Conservation (phyloP, 2,329 filamentous ascomycete species). For the Westerdykella sp. region DNA sequence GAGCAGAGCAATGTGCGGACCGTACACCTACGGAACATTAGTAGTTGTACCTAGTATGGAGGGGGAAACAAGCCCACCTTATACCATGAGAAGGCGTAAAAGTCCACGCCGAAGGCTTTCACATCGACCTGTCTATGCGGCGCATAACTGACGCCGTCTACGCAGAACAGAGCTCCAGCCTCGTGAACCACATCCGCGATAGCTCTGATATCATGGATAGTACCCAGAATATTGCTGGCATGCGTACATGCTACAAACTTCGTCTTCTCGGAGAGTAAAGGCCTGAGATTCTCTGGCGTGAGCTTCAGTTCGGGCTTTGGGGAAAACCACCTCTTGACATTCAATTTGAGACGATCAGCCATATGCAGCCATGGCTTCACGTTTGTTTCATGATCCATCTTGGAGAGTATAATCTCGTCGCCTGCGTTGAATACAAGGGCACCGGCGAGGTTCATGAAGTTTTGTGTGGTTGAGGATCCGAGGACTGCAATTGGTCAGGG, state of each 20-base stretch:
- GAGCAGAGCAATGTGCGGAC: slow-evolving; percentile 65
- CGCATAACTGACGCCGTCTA: slow-evolving; percentile 72
- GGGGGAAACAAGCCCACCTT: slow-evolving; percentile 44
- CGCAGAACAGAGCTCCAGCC: slow-evolving; percentile 57
- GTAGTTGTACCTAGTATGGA: too few species aligned
- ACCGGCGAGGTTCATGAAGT: slow-evolving; percentile 60
- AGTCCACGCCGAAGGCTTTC: slow-evolving; percentile 61
- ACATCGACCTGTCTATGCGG: slow-evolving; percentile 68
- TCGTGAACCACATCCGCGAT: slow-evolving; percentile 49
- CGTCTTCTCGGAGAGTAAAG: slow-evolving; percentile 58
- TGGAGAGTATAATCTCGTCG: slow-evolving; percentile 64
- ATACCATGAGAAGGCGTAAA: slow-evolving; percentile 77
- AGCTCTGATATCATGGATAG: slow-evolving; percentile 56
- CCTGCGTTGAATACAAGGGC: slow-evolving; percentile 35
- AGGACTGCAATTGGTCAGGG: slow-evolving; percentile 46
- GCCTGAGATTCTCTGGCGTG: slow-evolving; percentile 49
- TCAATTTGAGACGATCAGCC: slow-evolving; percentile 54
- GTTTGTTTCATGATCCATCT: slow-evolving; percentile 72
- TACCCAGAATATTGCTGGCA: slow-evolving; percentile 66
- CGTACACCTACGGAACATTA: slow-evolving; percentile 52
- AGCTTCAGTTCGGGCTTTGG: slow-evolving; percentile 51
- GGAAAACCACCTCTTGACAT: slow-evolving; percentile 64
- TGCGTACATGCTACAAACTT: slow-evolving; percentile 68
- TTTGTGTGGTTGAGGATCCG: slow-evolving; percentile 68
- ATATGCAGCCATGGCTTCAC: slow-evolving; percentile 67